Evolutionary conservation across 106 monocot species (phyloP), one percentile per base, ranked within the genome.

Genomic region (Phalaenopsis equestris): DNA sequence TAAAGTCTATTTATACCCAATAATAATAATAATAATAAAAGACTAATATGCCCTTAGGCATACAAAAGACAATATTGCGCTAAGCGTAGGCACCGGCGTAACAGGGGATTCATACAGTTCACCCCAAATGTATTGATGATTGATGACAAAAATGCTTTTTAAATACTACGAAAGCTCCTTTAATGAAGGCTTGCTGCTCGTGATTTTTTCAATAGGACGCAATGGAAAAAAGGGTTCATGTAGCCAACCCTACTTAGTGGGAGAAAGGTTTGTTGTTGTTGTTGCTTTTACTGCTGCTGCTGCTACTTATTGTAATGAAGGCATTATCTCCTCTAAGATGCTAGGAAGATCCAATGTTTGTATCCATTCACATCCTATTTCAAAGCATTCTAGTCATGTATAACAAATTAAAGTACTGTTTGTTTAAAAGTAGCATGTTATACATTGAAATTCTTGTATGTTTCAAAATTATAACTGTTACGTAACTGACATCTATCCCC

Each of bases 341-440:
- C 8, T 30, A 23, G 64, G 23, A 8, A 10, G 9, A 39, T 70
- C 39, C 4, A 70, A 70, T 70, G 39, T 39, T 36, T 38, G 39
- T 70, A 70, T 70, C 39, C 39, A 70, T 36, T 70, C 39, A 39
- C 38, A 70, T 39, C 38, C 24, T 65, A 65, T 65, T 65, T 70
- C 38, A 70, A 70, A 70, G 38, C 11, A 38, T 39, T 39, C 39
- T 70, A 39, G 36, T 70, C 70, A 38, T 38, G 3, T 70, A 70
- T 70, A 38, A 39, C 14, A 70, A 30, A 30, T 39, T 70, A 39
- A 65, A 65, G 7, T 70, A 70, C 36, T 70, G 38, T 70, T 38
- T 70, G 70, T 39, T 70, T 70, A 70, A 70, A 70, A 70, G 61
- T 70, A 6, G 4, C 14, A 70, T 70, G 70, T 39, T 41, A 70